phyloP scores from a whole-genome alignment of 352 stramenopile genomes.

The Pythium biforme region DNA sequence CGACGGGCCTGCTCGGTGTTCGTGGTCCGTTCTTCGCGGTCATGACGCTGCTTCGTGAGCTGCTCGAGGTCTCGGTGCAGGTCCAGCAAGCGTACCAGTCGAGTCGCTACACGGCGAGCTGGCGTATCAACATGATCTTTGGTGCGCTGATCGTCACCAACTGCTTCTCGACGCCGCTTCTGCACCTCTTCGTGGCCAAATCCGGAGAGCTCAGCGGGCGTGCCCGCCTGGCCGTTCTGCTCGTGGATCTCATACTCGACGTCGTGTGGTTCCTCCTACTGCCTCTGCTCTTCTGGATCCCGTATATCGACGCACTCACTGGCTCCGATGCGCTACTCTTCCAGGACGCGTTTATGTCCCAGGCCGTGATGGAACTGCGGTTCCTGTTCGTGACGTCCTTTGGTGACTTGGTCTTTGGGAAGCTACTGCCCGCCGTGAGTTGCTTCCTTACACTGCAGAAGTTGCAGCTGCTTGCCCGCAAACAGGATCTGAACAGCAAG shows the following conservation, averaged over 20 bases:
- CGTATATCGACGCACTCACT: neutral
- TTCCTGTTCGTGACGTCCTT: constrained; percentile 17
- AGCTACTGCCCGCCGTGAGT: constrained; percentile 6
- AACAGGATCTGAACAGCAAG: neutral
- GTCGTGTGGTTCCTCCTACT: constrained; percentile 9
- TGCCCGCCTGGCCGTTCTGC: constrained; percentile 2
- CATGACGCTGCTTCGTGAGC: constrained; percentile 9
- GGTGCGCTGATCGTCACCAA: constrained; percentile 12
- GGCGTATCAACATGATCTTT: constrained; percentile 17
- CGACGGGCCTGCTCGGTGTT: neutral
- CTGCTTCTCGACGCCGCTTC: constrained; percentile 13
- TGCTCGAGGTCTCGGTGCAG: constrained; percentile 6
- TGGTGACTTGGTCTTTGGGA: constrained; percentile 12
- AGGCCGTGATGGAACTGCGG: constrained; percentile 10
- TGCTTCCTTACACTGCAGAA: constrained; percentile 6
- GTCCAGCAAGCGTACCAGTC: constrained; percentile 10
- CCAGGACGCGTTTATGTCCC: constrained; percentile 12
- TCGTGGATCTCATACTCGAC: constrained; percentile 2
- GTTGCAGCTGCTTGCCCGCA: neutral
- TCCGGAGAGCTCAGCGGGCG: neutral
- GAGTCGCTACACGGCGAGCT: constrained; percentile 7
- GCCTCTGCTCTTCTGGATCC: constrained; percentile 8
- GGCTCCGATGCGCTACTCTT: neutral
- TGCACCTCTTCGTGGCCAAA: neutral
- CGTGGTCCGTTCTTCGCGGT: constrained; percentile 9